Evolutionary conservation across 192 early-diverging fungal species (phyloP).

Genomic region (Entophlyctis helioformis): DNA sequence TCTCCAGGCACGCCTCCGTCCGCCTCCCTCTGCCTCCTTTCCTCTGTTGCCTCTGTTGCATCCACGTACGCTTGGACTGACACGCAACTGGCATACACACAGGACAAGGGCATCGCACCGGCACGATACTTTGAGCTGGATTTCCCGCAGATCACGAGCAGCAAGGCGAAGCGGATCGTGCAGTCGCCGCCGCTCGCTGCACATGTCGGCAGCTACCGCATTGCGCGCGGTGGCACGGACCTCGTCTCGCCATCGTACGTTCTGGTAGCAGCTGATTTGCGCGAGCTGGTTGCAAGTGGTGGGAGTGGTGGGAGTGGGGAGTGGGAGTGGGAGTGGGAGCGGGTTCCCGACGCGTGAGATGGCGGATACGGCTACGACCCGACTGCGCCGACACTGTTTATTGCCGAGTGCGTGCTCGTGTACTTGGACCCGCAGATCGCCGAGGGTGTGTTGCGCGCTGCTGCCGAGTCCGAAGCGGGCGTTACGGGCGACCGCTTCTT

Average conservation of each 20-base stretch:
- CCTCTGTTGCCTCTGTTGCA: too few relatives aligned
- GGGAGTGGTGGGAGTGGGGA: too few relatives aligned
- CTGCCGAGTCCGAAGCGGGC: slow-evolving; percentile 1
- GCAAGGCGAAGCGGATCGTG: slow-evolving; percentile 58
- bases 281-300: slow-evolving; percentile 44
- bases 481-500: slow-evolving; percentile 28
- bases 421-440: slow-evolving; percentile 65
- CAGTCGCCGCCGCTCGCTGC: neutral
- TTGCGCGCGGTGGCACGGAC: slow-evolving; percentile 54
- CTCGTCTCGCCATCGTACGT: slow-evolving; percentile 54
- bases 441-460: slow-evolving; percentile 38
- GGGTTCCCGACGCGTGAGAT: too few relatives aligned
- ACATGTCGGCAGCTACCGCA: neutral
- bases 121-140: slow-evolving; percentile 81
- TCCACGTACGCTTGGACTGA: neutral
- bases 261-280: slow-evolving; percentile 71
- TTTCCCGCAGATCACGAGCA: slow-evolving; percentile 72
- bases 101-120: slow-evolving; percentile 16
- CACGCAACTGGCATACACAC: neutral
- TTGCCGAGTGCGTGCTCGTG: slow-evolving; percentile 90
- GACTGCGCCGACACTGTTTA: slow-evolving; percentile 79
- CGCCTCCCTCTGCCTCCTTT: too few relatives aligned
- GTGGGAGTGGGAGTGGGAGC: too few relatives aligned
- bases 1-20: slow-evolving; percentile 56
- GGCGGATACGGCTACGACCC: too few relatives aligned